Conservation (phyloP, 495 filamentous ascomycete genomes). For the Aspergillus incahuasiensis region DNA sequence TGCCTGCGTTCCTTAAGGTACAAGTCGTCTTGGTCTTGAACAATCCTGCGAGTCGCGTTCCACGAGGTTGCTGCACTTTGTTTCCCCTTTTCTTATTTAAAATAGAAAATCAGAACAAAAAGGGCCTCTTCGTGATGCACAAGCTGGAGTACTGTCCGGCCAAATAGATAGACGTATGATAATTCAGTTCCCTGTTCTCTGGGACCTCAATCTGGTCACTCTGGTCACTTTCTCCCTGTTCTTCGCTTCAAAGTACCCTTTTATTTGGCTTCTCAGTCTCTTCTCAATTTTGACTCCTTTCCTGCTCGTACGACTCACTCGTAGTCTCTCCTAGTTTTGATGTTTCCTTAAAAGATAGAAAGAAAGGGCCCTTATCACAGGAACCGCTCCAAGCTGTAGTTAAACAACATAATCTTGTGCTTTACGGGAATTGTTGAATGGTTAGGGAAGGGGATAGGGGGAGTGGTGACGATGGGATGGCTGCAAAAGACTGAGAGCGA, state of each 20-base stretch:
- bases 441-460: constrained; percentile 19
- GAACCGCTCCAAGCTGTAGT: constrained; percentile 31
- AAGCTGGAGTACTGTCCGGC: constrained; percentile 19
- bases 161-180: constrained; percentile 26
- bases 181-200: constrained; percentile 10
- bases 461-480: constrained; percentile 18
- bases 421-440: constrained; percentile 38
- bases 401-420: constrained; percentile 40
- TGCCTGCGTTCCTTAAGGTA: neutral
- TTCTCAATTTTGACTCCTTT: constrained; percentile 19
- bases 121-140: constrained; percentile 18
- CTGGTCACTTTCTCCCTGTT: constrained; percentile 3
- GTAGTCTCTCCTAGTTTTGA: constrained; percentile 23
- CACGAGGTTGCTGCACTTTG: constrained; percentile 15
- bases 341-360: constrained; percentile 29
- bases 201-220: too few relatives aligned
- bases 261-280: constrained; percentile 14
- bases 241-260: constrained; percentile 6
- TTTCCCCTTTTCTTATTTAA: constrained; percentile 12
- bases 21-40: neutral
- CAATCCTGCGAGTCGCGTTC: constrained; percentile 15
- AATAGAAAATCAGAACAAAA: constrained; percentile 10
- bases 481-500: constrained; percentile 14
- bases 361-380: constrained; percentile 35
- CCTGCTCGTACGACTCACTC: constrained; percentile 12